Conservation (phyloP, 345 rosid genomes). For the Bruguiera sexangula region DNA sequence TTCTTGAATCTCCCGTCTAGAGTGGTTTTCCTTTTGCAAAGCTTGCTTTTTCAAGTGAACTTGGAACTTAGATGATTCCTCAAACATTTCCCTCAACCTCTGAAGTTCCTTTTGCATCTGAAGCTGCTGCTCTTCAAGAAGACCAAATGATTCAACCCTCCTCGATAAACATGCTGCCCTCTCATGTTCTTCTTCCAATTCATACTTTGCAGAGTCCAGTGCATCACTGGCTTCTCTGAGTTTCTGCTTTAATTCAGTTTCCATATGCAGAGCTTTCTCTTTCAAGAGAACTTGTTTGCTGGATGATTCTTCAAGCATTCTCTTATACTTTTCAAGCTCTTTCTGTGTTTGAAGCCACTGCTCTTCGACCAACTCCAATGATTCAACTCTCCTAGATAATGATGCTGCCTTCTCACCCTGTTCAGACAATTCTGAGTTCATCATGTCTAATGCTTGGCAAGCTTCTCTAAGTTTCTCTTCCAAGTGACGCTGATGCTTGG, state of each 20-base stretch:
- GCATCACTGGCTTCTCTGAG: background rate
- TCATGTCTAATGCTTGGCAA: background rate
- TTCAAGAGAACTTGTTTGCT: background rate
- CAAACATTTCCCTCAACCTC: background rate
- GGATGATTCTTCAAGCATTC: background rate
- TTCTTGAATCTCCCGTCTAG: background rate
- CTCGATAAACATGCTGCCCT: background rate
- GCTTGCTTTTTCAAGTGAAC: background rate
- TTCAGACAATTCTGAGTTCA: background rate
- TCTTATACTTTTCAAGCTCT: background rate
- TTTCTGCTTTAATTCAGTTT: background rate
- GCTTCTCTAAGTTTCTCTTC: slow-evolving; percentile 1
- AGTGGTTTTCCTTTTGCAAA: background rate
- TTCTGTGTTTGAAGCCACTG: background rate
- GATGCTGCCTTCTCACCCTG: background rate
- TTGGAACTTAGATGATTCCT: slow-evolving; percentile 1
- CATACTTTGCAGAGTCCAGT: background rate
- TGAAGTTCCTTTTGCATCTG: background rate
- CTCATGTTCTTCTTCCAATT: background rate
- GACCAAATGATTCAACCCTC: background rate
- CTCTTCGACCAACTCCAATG: background rate
- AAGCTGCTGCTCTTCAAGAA: background rate
- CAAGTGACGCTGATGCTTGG: background rate
- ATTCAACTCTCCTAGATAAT: background rate
- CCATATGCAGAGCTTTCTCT: background rate